Percentiles rank a stretch among this genome's conserved stretches.
phyloP scores from a whole-genome alignment of 2,329 filamentous ascomycete genomes.

The Cladosporium velox region DNA sequence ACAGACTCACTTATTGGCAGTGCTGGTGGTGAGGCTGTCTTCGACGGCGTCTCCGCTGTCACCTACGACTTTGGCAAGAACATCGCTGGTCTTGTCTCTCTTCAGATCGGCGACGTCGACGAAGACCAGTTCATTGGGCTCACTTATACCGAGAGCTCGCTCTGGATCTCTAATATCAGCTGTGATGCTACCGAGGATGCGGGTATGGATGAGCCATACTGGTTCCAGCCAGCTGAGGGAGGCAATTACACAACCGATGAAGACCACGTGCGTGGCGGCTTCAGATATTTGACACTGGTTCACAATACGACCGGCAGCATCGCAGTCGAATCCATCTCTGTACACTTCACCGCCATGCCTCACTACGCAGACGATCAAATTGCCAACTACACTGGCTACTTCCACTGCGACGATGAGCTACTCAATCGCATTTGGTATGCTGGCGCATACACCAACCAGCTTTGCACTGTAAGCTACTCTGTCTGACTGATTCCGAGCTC shows the following conservation, averaged over 20 bases:
- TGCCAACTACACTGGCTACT: conserved; percentile 44
- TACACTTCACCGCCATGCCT: conserved; percentile 51
- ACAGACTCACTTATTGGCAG: conserved; percentile 38
- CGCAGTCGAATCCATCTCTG: conserved; percentile 41
- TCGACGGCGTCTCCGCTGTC: conserved; percentile 41
- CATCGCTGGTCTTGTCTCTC: conserved; percentile 44
- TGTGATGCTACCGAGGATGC: conserved; percentile 45
- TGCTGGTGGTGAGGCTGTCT: conserved; percentile 37
- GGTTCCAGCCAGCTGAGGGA: conserved; percentile 45
- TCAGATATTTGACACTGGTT: conserved; percentile 55
- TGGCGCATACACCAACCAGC: conserved; percentile 44
- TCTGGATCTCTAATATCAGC: conserved; percentile 56
- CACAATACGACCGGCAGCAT: conserved; percentile 42
- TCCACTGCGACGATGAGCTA: conserved; percentile 42
- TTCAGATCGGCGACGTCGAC: conserved; percentile 40
- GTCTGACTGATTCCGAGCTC: not conserved
- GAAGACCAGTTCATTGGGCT: conserved; percentile 45
- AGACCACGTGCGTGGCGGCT: conserved; percentile 52
- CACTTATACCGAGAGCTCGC: conserved; percentile 45
- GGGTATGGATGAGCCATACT: conserved; percentile 50
- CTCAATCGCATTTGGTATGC: conserved; percentile 61
- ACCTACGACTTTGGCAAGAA: conserved; percentile 48
- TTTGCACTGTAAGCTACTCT: conserved; percentile 34
- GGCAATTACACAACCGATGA: conserved; percentile 49
- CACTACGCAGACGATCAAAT: conserved; percentile 44